These are phyloP conservation scores for Eremothecium gossypii DNA, from an alignment of 1,139 yeast species.

Conservation along the genomic window DNA sequence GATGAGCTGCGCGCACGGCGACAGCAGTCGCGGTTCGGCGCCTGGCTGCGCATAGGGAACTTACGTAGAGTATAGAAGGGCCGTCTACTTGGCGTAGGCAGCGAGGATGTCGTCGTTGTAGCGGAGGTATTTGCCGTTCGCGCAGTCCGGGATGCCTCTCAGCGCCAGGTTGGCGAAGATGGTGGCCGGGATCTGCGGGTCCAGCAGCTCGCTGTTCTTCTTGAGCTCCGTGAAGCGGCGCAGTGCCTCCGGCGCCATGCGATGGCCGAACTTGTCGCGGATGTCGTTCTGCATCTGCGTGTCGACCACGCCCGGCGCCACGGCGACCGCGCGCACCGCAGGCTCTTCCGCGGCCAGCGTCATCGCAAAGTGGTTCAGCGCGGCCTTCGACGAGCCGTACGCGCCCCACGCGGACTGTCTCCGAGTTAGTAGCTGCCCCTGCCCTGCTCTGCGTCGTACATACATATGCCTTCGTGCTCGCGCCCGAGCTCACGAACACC, in stretches of 20 bases:
- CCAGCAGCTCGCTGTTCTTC: conserved; percentile 43
- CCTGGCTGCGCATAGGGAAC: background rate
- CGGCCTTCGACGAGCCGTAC: conserved; percentile 85
- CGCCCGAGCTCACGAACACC: conserved; percentile 81
- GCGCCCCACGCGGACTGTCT: conserved; percentile 65
- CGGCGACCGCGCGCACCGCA: conserved; percentile 46
- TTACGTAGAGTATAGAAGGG: background rate
- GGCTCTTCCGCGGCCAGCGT: conserved; percentile 63
- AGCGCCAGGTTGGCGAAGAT: conserved; percentile 59
- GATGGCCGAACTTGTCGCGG: conserved; percentile 45
- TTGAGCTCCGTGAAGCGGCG: conserved; percentile 55
- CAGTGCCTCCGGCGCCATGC: conserved; percentile 51
- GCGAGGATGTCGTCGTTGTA: conserved; percentile 36
- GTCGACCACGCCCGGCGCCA: conserved; percentile 92
- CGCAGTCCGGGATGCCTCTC: conserved; percentile 41
- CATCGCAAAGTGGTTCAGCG: conserved; percentile 62
- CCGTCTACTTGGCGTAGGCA: background rate
- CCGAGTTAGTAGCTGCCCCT: background rate
- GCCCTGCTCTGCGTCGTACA: conserved; percentile 2
- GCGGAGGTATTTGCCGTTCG: conserved; percentile 60
- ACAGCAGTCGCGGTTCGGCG: too few species aligned
- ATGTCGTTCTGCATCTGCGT: conserved; percentile 77
- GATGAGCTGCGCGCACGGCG: too few species aligned
- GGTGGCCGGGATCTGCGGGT: conserved; percentile 62
- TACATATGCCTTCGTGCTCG: conserved; percentile 32